A percentile compares a stretch with the other conserved stretches of the same genome.
Conservation (phyloP, 345 rosid species). For the Citrus australasica region DNA sequence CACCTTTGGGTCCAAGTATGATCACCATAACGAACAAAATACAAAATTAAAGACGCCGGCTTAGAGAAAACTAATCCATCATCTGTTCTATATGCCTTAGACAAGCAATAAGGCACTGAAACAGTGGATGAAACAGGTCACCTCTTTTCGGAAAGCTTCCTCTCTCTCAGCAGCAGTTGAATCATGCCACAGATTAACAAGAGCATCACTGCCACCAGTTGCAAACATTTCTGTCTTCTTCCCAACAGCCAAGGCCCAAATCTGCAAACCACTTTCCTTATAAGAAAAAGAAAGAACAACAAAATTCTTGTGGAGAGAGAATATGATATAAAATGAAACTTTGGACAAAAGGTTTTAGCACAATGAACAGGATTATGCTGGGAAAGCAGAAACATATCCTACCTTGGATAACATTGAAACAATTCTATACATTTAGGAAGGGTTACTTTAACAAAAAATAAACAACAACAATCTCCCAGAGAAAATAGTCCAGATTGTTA, state of each 20-base stretch:
- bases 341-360: not conserved
- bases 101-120: not conserved
- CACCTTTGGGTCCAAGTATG: not conserved
- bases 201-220: slow-evolving; percentile 89
- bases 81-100: not conserved
- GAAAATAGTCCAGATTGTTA: not conserved
- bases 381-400: not conserved
- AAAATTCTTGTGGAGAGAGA: slow-evolving; percentile 1
- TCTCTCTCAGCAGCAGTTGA: slow-evolving; percentile 82
- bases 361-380: not conserved
- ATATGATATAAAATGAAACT: not conserved
- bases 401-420: not conserved
- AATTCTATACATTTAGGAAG: not conserved
- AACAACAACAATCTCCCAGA: not conserved
- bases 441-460: not conserved
- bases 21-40: not conserved
- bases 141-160: slow-evolving; percentile 90
- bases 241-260: slow-evolving; percentile 96
- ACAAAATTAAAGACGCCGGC: not conserved
- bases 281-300: slow-evolving; percentile 16
- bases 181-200: slow-evolving; percentile 84
- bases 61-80: not conserved
- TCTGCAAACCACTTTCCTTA: slow-evolving; percentile 36
- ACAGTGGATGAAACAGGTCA: slow-evolving; percentile 25
- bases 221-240: slow-evolving; percentile 87